Conservation (phyloP, 1,284 basidiomycete genomes). For the Ceratobasidium sp. region DNA sequence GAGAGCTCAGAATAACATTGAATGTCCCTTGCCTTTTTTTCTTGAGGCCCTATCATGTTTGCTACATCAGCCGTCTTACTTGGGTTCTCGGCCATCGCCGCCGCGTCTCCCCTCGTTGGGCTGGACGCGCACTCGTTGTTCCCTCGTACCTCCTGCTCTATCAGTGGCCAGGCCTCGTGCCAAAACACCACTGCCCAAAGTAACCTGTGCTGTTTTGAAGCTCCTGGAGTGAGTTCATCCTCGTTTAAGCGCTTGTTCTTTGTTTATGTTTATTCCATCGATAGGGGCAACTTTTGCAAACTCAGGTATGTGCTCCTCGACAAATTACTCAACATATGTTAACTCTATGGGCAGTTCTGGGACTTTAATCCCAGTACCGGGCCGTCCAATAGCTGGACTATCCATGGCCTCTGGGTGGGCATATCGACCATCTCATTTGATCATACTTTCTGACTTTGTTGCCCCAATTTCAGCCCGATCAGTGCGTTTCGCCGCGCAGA, state of each 20-base stretch:
- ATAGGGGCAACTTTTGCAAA: slow-evolving; percentile 49
- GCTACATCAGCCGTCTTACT: neutral
- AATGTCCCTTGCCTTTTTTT: neutral
- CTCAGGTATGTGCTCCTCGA: slow-evolving; percentile 39
- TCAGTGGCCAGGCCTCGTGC: slow-evolving; percentile 45
- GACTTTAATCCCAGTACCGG: slow-evolving; percentile 52
- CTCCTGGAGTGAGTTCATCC: slow-evolving; percentile 46
- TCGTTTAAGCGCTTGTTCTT: neutral
- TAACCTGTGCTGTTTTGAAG: slow-evolving; percentile 50
- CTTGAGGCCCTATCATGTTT: neutral
- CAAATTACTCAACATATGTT: neutral
- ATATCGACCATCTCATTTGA: neutral
- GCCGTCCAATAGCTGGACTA: slow-evolving; percentile 50
- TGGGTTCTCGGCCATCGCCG: slow-evolving; percentile 7
- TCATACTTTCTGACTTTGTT: neutral
- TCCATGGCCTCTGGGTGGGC: slow-evolving; percentile 51
- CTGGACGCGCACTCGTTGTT: slow-evolving; percentile 42
- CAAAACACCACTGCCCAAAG: slow-evolving; percentile 49
- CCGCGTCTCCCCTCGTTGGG: slow-evolving; percentile 32
- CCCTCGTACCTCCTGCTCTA: slow-evolving; percentile 44
- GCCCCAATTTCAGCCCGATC: slow-evolving; percentile 31
- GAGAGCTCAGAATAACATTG: slow-evolving; percentile 2
- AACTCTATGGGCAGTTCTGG: slow-evolving; percentile 49
- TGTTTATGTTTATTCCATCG: neutral
- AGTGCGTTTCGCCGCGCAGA: neutral